These are phyloP conservation scores for Tulasnella sp. DNA, from an alignment of 768 basidiomycete genomes.

Conservation along the genomic window DNA sequence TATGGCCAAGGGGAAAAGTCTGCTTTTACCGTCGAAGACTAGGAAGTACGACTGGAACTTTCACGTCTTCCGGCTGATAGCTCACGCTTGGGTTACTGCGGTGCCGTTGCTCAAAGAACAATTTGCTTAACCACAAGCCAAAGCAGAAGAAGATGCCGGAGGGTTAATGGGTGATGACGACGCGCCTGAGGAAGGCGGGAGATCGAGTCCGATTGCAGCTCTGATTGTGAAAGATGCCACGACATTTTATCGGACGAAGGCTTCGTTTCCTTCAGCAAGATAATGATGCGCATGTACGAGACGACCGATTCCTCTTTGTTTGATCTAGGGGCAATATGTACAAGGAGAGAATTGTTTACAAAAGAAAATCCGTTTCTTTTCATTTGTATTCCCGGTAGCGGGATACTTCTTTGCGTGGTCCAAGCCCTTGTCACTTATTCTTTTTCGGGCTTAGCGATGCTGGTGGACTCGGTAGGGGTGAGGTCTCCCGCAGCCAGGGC, in stretches of 20 bases:
- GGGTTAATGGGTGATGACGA: conserved; percentile 51
- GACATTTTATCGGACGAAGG: conserved; percentile 70
- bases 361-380: background rate
- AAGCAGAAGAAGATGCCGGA: conserved; percentile 54
- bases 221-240: conserved; percentile 74
- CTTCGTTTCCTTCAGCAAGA: no score
- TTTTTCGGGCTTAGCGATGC: background rate
- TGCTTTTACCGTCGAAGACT: conserved; percentile 85
- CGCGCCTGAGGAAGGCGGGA: conserved; percentile 85
- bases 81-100: background rate
- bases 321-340: background rate
- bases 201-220: conserved; percentile 70
- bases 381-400: background rate
- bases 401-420: background rate
- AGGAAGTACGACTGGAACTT: conserved; percentile 76
- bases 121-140: conserved; percentile 68
- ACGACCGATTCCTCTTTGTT: conserved; percentile 14
- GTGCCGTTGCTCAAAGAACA: conserved; percentile 87
- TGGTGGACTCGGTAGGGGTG: background rate
- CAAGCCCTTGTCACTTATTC: background rate
- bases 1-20: conserved; percentile 80
- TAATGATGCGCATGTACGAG: background rate
- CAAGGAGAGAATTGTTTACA: conserved; percentile 20
- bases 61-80: no score
- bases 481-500: conserved; percentile 4